phyloP scores from a whole-genome alignment of 2,329 filamentous ascomycete species.

The Fusarium heterosporum region DNA sequence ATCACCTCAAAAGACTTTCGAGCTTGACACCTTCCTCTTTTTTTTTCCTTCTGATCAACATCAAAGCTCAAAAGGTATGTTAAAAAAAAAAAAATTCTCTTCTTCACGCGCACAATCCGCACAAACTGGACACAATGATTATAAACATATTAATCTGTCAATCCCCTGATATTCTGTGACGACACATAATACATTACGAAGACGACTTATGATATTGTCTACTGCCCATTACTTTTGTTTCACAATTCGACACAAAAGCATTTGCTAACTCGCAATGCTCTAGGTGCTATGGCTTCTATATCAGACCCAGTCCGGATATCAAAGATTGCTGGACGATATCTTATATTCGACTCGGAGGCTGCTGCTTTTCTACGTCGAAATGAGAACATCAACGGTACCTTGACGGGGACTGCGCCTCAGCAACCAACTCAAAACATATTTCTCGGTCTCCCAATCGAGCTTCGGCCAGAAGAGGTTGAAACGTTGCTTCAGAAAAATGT shows the following conservation, averaged over 20 bases:
- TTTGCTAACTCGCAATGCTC: conserved; percentile 37
- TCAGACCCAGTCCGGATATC: conserved; percentile 78
- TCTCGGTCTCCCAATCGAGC: conserved; percentile 85
- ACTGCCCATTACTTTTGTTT: conserved; percentile 13
- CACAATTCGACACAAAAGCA: conserved; percentile 16
- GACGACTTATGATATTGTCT: conserved; percentile 57
- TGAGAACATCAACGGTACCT: conserved; percentile 86
- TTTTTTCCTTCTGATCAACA: conserved; percentile 39
- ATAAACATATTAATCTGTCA: conserved; percentile 67
- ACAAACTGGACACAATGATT: conserved; percentile 58
- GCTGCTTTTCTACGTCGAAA: conserved; percentile 81
- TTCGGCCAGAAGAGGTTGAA: conserved; percentile 90
- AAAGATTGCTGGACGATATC: conserved; percentile 81
- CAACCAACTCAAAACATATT: conserved; percentile 96
- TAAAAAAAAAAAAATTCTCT: background rate
- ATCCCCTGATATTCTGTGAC: conserved; percentile 66
- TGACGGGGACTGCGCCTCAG: conserved; percentile 90
- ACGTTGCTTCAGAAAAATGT: conserved; percentile 81
- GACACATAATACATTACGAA: conserved; percentile 59
- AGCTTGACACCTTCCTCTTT: conserved; percentile 26
- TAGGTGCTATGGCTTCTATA: conserved; percentile 40
- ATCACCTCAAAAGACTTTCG: conserved; percentile 36
- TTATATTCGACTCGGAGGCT: conserved; percentile 88
- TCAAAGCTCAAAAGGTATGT: conserved; percentile 39
- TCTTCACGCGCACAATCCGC: conserved; percentile 1